phyloP scores from a whole-genome alignment of 805 yeast species.

The Cyberlindnera galapagoensis region DNA sequence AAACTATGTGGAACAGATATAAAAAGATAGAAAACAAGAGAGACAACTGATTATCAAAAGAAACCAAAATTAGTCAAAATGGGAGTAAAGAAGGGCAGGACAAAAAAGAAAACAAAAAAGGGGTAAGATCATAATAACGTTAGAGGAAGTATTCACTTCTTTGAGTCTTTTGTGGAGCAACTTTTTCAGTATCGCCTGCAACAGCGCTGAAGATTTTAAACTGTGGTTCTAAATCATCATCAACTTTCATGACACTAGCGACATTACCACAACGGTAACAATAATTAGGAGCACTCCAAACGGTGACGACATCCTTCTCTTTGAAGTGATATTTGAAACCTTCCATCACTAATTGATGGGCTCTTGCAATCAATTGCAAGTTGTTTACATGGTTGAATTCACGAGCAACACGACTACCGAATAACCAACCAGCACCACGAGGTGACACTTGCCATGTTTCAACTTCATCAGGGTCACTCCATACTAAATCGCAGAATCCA shows the following conservation, averaged over 20 bases:
- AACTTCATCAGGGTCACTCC: slow-evolving; percentile 98
- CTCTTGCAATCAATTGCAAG: slow-evolving; percentile 82
- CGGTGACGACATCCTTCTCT: slow-evolving; percentile 87
- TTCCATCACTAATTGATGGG: slow-evolving; percentile 98
- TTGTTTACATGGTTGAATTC: slow-evolving; percentile 96
- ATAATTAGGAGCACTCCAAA: slow-evolving; percentile 96
- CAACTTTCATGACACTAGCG: slow-evolving; percentile 96
- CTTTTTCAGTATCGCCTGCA: slow-evolving; percentile 57
- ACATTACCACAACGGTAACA: slow-evolving; percentile 98
- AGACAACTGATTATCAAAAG: too few relatives aligned
- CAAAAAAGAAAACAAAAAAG: too few relatives aligned
- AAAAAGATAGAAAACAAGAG: too few relatives aligned
- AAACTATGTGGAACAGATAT: too few relatives aligned
- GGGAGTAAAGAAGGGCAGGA: too few relatives aligned
- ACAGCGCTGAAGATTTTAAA: slow-evolving; percentile 95
- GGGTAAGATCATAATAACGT: too few relatives aligned
- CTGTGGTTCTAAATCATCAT: slow-evolving; percentile 77
- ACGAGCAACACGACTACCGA: slow-evolving; percentile 88
- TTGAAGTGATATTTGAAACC: slow-evolving; percentile 96
- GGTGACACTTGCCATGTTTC: slow-evolving; percentile 98
- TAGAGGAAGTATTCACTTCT: slow-evolving; percentile 29
- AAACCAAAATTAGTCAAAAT: too few relatives aligned
- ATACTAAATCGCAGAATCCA: slow-evolving; percentile 93
- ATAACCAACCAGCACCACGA: slow-evolving; percentile 98
- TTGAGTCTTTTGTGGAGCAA: slow-evolving; percentile 28